Percentiles rank a stretch among this genome's conserved stretches.
These are phyloP conservation scores for Vitellaria paradoxa DNA, from an alignment of 179 eudicot genomes.

Conservation along the genomic window DNA sequence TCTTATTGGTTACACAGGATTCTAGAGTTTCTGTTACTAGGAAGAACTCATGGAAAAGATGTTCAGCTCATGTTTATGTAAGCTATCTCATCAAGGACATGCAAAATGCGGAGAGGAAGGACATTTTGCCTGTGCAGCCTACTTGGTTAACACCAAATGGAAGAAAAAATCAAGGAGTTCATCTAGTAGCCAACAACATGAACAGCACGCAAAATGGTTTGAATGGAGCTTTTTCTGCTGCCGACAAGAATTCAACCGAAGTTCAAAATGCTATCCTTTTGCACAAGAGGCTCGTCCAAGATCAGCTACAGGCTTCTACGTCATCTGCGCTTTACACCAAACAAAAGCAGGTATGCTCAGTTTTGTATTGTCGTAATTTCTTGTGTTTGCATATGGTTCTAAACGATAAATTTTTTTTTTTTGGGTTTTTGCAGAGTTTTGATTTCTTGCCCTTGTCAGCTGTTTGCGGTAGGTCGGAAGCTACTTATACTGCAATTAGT, in stretches of 20 bases:
- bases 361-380: neutral
- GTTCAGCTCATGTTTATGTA: constrained; percentile 56
- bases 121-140: constrained; percentile 18
- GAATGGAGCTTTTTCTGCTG: constrained; percentile 20
- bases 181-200: constrained; percentile 10
- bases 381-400: neutral
- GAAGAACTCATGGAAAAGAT: constrained; percentile 47
- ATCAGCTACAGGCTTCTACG: constrained; percentile 28
- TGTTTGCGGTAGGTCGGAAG: constrained; percentile 14
- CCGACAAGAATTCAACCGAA: constrained; percentile 28
- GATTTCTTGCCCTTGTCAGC: constrained; percentile 49
- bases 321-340: constrained; percentile 24
- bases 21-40: constrained; percentile 11
- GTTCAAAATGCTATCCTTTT: constrained; percentile 26
- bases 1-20: constrained; percentile 16
- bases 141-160: constrained; percentile 23
- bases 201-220: constrained; percentile 14
- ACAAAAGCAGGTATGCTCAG: constrained; percentile 38
- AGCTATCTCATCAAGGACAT: constrained; percentile 50
- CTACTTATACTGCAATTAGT: constrained; percentile 8
- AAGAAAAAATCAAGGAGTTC: constrained; percentile 1
- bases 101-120: constrained; percentile 38
- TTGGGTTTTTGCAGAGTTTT: constrained; percentile 37
- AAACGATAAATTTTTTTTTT: constrained; percentile 3
- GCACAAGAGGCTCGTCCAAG: constrained; percentile 31